Base-by-base conservation (phyloP, 371 early-diverging fungal species). In the Sporodiniella umbellata region DNA sequence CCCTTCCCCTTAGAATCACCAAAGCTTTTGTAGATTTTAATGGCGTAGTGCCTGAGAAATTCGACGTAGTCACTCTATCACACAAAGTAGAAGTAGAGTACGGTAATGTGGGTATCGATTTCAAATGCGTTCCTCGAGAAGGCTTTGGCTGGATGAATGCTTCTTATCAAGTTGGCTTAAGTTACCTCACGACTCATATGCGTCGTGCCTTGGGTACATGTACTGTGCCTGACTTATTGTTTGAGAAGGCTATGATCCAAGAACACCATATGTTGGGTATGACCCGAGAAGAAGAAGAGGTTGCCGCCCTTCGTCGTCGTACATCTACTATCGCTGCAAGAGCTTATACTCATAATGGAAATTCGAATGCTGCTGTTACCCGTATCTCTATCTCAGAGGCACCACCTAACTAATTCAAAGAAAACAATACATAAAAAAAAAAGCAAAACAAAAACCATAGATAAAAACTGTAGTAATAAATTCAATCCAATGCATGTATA, bases 111-210 rank as follows among this genome's bases (percentile, higher is more conserved):
- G 97, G 97, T 2, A 75, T 82, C 0, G 96, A 95, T 60, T 95
- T 95, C 74, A 89, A 93, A 66, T 88, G 78, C 58, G 86, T 96
- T 25, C 87, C 92, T 0, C 75, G 89, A 7, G 95, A 95, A 76
- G 97, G 97, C 1, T 96, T 96, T 68, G 97, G 95, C 3, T 96
- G 97, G 97, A 95, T 96, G 95, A 96, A 96, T 60, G 88, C 95
- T 3, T 84, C 83, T 2, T 89, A 83, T 64, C 84, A 91, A 74
- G 82, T 93, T 4, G 95, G 95, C 4, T 61, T 93, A 12, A 71
- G 71, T 1, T 86, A 89, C 50, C 63, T 95, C 42, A 86, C 75
- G 8, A 57, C 65, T 5, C 78, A 78, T 39, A 67, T 86, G 72
- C 68, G 82, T 7, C 70, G 94, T 12, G 90, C 90, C 0, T 60